Conservation (phyloP, 768 basidiomycete species). For the Coprinellus aureogranulatus region DNA sequence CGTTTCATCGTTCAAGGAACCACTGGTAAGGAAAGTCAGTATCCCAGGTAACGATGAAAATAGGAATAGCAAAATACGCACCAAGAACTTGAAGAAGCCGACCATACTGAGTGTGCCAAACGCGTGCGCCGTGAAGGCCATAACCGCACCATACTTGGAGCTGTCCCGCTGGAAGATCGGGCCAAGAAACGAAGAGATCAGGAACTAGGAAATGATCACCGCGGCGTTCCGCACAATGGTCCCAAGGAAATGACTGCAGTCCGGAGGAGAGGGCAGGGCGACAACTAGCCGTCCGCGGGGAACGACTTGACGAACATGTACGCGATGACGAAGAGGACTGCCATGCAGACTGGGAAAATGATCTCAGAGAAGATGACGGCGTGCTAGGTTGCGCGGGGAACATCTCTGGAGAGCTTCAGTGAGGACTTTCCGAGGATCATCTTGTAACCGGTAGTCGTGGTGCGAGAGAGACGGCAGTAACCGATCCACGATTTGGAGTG, state of each 20-base stretch:
- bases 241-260: constrained; percentile 92
- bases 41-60: constrained; percentile 1
- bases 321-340: constrained; percentile 79
- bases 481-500: constrained; percentile 99
- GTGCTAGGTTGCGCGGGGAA: constrained; percentile 90
- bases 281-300: constrained; percentile 59
- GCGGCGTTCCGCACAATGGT: constrained; percentile 93
- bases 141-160: constrained; percentile 87
- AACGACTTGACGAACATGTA: constrained; percentile 94
- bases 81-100: constrained; percentile 95
- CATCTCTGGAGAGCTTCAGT: constrained; percentile 93
- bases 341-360: constrained; percentile 82
- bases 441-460: constrained; percentile 99
- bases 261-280: constrained; percentile 84
- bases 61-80: constrained; percentile 37
- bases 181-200: constrained; percentile 88
- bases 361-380: constrained; percentile 87
- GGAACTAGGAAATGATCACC: constrained; percentile 80
- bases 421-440: constrained; percentile 95
- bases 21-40: constrained; percentile 50
- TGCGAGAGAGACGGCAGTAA: constrained; percentile 95
- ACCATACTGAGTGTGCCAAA: constrained; percentile 83
- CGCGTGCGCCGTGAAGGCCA: constrained; percentile 86
- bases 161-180: constrained; percentile 83
- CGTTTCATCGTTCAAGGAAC: constrained; percentile 92